Conservation (phyloP, 768 basidiomycete genomes). For the Cyclocybe cylindracea region DNA sequence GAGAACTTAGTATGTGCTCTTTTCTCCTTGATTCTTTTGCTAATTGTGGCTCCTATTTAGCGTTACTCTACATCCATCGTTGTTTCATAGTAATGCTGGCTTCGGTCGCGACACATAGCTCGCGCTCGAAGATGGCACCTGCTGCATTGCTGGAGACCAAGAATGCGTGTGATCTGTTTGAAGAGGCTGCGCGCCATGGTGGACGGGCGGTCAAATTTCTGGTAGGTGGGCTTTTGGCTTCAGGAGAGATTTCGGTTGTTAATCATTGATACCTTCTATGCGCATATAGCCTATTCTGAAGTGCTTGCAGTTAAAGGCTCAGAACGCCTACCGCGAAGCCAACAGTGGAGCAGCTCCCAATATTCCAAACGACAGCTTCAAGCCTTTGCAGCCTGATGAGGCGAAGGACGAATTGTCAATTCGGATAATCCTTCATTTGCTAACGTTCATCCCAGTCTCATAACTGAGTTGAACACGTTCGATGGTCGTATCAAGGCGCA, state of each 20-base stretch:
- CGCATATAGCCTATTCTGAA: slow-evolving; percentile 59
- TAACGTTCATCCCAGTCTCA: slow-evolving; percentile 55
- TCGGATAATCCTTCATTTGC: slow-evolving; percentile 42
- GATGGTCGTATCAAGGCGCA: slow-evolving; percentile 54
- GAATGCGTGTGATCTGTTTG: slow-evolving; percentile 63
- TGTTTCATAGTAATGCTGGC: slow-evolving; percentile 75
- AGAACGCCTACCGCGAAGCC: slow-evolving; percentile 48
- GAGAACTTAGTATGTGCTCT: slow-evolving; percentile 57
- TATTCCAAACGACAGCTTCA: slow-evolving; percentile 60
- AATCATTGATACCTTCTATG: slow-evolving; percentile 6
- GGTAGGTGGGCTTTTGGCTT: slow-evolving; percentile 35
- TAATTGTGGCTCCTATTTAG: slow-evolving; percentile 29
- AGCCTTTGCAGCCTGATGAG: slow-evolving; percentile 42
- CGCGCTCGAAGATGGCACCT: slow-evolving; percentile 66
- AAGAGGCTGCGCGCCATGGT: slow-evolving; percentile 58
- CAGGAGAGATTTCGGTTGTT: neutral
- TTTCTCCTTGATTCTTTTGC: neutral
- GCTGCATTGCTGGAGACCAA: slow-evolving; percentile 71
- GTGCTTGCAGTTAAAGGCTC: slow-evolving; percentile 63
- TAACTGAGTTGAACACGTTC: slow-evolving; percentile 56
- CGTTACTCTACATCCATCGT: slow-evolving; percentile 73
- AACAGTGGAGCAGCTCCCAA: slow-evolving; percentile 45
- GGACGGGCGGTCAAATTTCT: slow-evolving; percentile 73
- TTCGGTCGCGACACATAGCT: slow-evolving; percentile 73
- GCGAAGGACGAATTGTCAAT: slow-evolving; percentile 72